Evolutionary conservation across 2,329 filamentous ascomycete species (phyloP), one percentile per base, ranked within the genome.

Genomic region (Xylariales sp.): DNA sequence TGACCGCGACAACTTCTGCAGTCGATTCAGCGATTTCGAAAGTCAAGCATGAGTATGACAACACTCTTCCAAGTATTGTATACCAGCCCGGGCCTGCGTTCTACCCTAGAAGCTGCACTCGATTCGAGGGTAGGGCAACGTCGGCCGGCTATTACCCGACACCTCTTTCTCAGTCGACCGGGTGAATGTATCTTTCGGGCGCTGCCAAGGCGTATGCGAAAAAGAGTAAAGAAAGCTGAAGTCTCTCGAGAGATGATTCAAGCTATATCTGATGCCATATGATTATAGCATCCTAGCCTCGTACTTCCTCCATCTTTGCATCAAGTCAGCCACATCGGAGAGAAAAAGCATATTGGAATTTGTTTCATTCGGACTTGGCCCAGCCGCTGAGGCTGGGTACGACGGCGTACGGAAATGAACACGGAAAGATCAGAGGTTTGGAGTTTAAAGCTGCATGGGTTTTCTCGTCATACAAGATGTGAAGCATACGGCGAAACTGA

Each of bases 131-230:
- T 64, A 88, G 87, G 72, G 50, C 82, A 9, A 83, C 78, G 50
- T 86, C 86, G 5, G 78, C 77, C 28, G 86, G 85, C 14, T 87
- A 85, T 70, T 89, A 88, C 68, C 86, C 86, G 1, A 83, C 82
- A 5, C 86, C 86, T 70, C 75, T 85, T 36, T 79, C 83, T 6
- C 83, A 84, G 30, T 82, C 84, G 23, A 23, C 23, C 0, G 82
- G 83, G 34, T 82, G 48, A 64, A 62, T 4, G 28, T 7, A 10
- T 50, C 10, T 30, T 52, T 63, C 39, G 41, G 63, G 23, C 59
- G 36, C n/a, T 28, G 43, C 53, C 34, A 39, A 58, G n/a, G 53
- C 45, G 55, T 43, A 56, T 60, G 53, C 52, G 55, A 45, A 36
- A 54, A 58, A 28, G 50, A 32, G 49, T 50, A 48, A 54, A 46